A percentile compares a stretch with the other conserved stretches of the same genome.
These are phyloP conservation scores for Ceratobasidium sp. DNA, from an alignment of 1,284 basidiomycete genomes.

Conservation along the genomic window DNA sequence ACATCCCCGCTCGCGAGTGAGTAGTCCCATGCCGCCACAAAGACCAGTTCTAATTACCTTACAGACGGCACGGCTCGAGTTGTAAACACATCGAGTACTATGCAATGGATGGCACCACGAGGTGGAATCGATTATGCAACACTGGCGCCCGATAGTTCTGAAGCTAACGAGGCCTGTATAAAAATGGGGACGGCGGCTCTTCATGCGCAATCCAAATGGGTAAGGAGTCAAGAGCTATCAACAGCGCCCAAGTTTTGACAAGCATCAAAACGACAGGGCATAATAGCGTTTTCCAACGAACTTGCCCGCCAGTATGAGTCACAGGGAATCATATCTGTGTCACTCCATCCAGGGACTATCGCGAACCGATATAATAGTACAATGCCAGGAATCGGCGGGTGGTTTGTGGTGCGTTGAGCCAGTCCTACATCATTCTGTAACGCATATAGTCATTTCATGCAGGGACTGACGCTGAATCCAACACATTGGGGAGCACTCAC, in stretches of 20 bases:
- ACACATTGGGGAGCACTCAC: slow-evolving; percentile 50
- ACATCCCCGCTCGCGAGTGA: slow-evolving; percentile 12
- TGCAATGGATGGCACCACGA: slow-evolving; percentile 7
- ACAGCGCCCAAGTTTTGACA: background rate
- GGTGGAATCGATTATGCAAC: slow-evolving; percentile 24
- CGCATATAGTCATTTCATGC: background rate
- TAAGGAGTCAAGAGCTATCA: background rate
- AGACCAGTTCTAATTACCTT: background rate
- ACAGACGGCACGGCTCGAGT: background rate
- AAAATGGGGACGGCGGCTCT: slow-evolving; percentile 11
- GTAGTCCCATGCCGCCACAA: background rate
- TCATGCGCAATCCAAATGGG: slow-evolving; percentile 26
- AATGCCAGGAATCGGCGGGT: background rate
- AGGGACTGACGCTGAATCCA: slow-evolving; percentile 46
- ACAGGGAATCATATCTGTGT: slow-evolving; percentile 40
- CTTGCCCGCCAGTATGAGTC: slow-evolving; percentile 38
- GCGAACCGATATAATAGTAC: background rate
- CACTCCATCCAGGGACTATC: slow-evolving; percentile 37
- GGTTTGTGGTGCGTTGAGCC: too few relatives aligned
- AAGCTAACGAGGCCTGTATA: background rate
- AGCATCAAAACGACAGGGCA: slow-evolving; percentile 5
- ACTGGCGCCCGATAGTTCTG: slow-evolving; percentile 1
- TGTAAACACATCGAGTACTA: slow-evolving; percentile 1
- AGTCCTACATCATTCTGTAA: background rate
- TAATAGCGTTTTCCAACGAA: slow-evolving; percentile 37